Conservation (phyloP, 768 basidiomycete genomes). For the Arthromyces matolae region DNA sequence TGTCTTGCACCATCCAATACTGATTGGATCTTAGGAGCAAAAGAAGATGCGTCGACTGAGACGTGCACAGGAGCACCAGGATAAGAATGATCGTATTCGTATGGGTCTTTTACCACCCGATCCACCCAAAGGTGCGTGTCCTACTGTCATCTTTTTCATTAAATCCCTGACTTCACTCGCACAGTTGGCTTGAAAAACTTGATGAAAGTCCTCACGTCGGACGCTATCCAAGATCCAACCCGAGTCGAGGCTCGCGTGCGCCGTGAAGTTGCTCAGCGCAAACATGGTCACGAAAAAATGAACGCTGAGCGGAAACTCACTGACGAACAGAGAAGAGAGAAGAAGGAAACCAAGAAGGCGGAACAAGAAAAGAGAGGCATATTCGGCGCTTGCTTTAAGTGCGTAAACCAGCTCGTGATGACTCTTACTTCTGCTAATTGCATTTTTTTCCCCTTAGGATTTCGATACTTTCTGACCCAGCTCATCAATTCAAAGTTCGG, state of each 20-base stretch:
- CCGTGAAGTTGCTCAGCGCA: constrained; percentile 87
- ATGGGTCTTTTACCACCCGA: constrained; percentile 97
- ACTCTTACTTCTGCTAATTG: neutral
- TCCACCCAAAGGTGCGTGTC: constrained; percentile 77
- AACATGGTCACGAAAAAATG: constrained; percentile 88
- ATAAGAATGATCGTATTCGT: constrained; percentile 89
- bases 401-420: constrained; percentile 26
- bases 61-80: constrained; percentile 84
- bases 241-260: constrained; percentile 94
- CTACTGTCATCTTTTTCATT: constrained; percentile 5
- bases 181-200: constrained; percentile 89
- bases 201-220: constrained; percentile 96
- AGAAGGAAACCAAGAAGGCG: constrained; percentile 77
- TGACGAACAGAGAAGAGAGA: constrained; percentile 85
- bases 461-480: constrained; percentile 82
- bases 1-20: neutral
- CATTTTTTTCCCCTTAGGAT: constrained; percentile 47
- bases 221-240: constrained; percentile 96
- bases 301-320: constrained; percentile 90
- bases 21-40: constrained; percentile 55
- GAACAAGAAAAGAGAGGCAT: constrained; percentile 87
- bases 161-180: neutral
- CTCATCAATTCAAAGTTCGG: constrained; percentile 94
- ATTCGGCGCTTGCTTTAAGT: constrained; percentile 90
- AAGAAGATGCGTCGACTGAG: constrained; percentile 96